A percentile compares a stretch with the other conserved stretches of the same genome.
These are phyloP conservation scores for Petrea volubilis DNA, from an alignment of 257 asterid genomes.

Conservation along the genomic window DNA sequence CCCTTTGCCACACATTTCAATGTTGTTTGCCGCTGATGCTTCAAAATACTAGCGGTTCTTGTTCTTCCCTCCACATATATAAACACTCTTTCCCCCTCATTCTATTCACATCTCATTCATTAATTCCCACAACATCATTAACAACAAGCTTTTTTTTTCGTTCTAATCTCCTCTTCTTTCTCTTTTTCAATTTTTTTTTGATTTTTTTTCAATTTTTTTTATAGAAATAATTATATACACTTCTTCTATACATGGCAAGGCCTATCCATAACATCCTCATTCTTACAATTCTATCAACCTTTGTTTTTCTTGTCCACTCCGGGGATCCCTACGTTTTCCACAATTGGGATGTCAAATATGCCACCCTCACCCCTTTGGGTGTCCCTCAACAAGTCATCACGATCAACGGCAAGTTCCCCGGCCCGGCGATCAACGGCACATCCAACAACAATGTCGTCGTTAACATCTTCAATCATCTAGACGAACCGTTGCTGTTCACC, in stretches of 20 bases:
- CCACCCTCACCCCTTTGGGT: constrained; percentile 46
- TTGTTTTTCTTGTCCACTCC: constrained; percentile 19
- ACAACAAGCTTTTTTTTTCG: background rate
- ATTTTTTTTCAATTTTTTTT: background rate
- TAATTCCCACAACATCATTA: background rate
- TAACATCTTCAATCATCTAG: constrained; percentile 54
- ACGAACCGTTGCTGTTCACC: constrained; percentile 59
- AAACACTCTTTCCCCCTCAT: background rate
- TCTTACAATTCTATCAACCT: constrained; percentile 1
- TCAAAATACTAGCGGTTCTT: constrained; percentile 2
- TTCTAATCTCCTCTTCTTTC: background rate
- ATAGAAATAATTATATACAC: too few relatives aligned
- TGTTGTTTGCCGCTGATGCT: constrained; percentile 27
- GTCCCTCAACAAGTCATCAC: constrained; percentile 46
- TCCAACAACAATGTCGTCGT: constrained; percentile 59
- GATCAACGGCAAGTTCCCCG: constrained; percentile 59
- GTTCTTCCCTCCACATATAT: constrained; percentile 13
- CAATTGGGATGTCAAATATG: constrained; percentile 57
- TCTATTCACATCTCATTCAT: background rate
- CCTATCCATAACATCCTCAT: background rate
- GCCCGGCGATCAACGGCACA: constrained; percentile 57
- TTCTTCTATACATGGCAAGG: constrained; percentile 33
- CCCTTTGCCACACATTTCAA: background rate
- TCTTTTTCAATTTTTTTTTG: background rate
- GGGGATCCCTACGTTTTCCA: constrained; percentile 56